A percentile compares a stretch with the other conserved stretches of the same genome.
These are phyloP conservation scores for Epichloe coenophiala DNA, from an alignment of 2,329 filamentous ascomycete species.

Conservation along the genomic window DNA sequence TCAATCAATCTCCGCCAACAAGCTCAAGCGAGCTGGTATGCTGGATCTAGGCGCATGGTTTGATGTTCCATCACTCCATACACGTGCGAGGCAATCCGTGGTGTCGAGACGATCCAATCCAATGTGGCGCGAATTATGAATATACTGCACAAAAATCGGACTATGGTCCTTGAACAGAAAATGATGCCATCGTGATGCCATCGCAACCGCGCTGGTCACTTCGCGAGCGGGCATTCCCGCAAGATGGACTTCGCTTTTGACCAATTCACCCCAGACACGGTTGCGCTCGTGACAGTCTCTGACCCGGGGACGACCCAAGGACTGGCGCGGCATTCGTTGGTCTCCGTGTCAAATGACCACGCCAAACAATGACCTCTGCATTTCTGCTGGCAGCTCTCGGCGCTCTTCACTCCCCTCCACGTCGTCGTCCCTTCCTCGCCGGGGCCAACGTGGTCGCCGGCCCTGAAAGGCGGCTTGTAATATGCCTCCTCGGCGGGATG, in stretches of 20 bases:
- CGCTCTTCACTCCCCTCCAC: slow-evolving; percentile 22
- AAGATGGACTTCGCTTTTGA: slow-evolving; percentile 14
- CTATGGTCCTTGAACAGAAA: too few species aligned
- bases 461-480: slow-evolving; percentile 12
- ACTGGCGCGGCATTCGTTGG: slow-evolving; percentile 28
- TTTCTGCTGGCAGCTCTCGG: slow-evolving; percentile 28
- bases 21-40: too few species aligned
- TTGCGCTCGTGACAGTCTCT: slow-evolving; percentile 4
- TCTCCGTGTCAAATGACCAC: slow-evolving; percentile 33
- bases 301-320: slow-evolving; percentile 36
- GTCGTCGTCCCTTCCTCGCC: slow-evolving; percentile 29
- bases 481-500: slow-evolving; percentile 24
- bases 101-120: background rate
- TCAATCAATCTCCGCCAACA: too few species aligned
- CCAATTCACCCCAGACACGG: slow-evolving; percentile 20
- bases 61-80: too few species aligned
- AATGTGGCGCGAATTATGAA: background rate
- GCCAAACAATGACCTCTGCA: slow-evolving; percentile 34
- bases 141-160: too few species aligned
- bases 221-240: slow-evolving; percentile 1
- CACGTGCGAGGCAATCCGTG: background rate
- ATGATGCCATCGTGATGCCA: background rate
- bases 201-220: background rate
- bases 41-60: too few species aligned
- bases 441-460: slow-evolving; percentile 37